phyloP scores from a whole-genome alignment of 176 grass and related monocot genomes.

The Musa beccarii region DNA sequence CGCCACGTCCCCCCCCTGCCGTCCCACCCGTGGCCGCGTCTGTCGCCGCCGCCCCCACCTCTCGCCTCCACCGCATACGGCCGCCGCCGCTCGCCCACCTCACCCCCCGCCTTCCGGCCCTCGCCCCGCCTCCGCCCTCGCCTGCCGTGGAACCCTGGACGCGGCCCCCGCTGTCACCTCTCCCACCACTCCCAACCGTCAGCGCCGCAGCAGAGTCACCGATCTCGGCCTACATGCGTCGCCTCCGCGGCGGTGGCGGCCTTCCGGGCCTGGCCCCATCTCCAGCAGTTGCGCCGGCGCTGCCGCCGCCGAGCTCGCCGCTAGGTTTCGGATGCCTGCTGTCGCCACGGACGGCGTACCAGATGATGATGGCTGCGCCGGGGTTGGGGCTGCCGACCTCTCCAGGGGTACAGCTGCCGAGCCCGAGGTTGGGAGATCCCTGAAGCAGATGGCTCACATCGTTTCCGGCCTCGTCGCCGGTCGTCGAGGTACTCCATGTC shows the following conservation, averaged over 20 bases:
- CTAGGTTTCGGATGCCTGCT: slow-evolving; percentile 24
- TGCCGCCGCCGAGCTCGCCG: slow-evolving; percentile 49
- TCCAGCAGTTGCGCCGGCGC: not conserved
- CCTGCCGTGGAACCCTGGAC: slow-evolving; percentile 5
- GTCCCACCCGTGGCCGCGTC: not conserved
- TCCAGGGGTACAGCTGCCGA: slow-evolving; percentile 29
- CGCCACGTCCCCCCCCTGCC: not conserved
- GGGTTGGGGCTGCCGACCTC: slow-evolving; percentile 16
- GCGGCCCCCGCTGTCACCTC: slow-evolving; percentile 42
- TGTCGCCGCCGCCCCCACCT: not conserved
- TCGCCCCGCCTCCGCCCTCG: not conserved
- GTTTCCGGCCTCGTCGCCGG: not conserved
- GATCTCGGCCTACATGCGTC: slow-evolving; percentile 96
- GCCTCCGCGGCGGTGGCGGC: slow-evolving; percentile 39
- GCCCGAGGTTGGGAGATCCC: slow-evolving; percentile 18
- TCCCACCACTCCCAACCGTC: slow-evolving; percentile 68
- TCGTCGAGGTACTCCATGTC: not conserved
- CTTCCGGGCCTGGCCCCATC: not conserved
- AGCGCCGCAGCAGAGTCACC: slow-evolving; percentile 87
- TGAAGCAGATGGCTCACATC: not conserved
- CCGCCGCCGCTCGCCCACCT: slow-evolving; percentile 29
- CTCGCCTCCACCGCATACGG: slow-evolving; percentile 29
- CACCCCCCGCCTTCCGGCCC: not conserved
- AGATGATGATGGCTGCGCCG: slow-evolving; percentile 25
- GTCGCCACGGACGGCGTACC: slow-evolving; percentile 24